Base-by-base conservation (phyloP, 2,329 filamentous ascomycete species). In the Trichoderma asperellum region DNA sequence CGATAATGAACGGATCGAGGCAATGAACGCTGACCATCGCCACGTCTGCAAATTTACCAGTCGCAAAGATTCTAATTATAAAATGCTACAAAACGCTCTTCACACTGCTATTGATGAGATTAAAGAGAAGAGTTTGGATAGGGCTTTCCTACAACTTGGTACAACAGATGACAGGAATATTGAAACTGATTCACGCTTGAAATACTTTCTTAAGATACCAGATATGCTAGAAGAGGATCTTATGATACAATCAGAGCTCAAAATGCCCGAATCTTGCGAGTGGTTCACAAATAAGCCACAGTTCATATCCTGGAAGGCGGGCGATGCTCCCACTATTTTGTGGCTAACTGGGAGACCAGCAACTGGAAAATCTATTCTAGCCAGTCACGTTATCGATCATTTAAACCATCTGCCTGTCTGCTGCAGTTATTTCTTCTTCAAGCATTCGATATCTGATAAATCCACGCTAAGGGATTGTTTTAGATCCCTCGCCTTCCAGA, bases 21-120 rank as follows among this genome's bases (percentile, higher is more conserved):
- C 32, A 12, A 68, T 70, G 68, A 59, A 70, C 29, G 63, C 68
- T 1, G 63, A 70, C 8, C 68, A 70, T 56, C 56, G 62, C 24
- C 62, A 58, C 10, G 32, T 70, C 18, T 61, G 62, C 63, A 68
- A 70, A 5, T 70, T 64, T 21, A 56, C 24, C 5, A 43, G 6
- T 27, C 40, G 12, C 21, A 29, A 34, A 11, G 55, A 70, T 52
- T 58, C 57, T 27, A 61, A 70, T 37, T 70, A 70, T 34, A 67
- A 14, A 49, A 68, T 61, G 18, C 34, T 70, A 24, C 62, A 47
- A 34, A 70, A 70, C 16, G 68, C 68, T n/a, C 57, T 70, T 11
- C 34, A 49, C 4, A 64, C 29, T 35, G 68, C 68, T 0, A 49
- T 70, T 16, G 63, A 68, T 11, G 66, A 66, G 34, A 70, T 70